Base-by-base conservation (phyloP, 129 eudicot genomes). In the Solidago caesia region DNA sequence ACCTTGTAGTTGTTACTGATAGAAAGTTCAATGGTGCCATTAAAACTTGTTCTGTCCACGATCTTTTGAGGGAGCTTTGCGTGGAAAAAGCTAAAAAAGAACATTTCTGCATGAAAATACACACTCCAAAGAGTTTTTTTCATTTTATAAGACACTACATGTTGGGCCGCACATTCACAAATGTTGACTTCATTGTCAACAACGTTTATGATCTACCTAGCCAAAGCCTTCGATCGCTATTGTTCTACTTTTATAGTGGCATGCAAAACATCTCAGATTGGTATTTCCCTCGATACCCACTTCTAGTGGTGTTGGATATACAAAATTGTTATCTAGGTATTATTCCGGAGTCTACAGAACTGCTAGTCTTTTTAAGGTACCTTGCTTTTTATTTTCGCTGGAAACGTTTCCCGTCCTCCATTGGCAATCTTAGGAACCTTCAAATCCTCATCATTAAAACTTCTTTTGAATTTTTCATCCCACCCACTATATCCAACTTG, bases 21-120 rank as follows among this genome's bases (percentile, higher is more conserved):
- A 77, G 53, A 5, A 52, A 25, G 14, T 77, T 25, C 6, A 46
- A 11, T 7, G 77, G 78, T 45, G 68, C 7, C 2, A n/a, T 72
- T 26, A 79, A 53, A 44, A 8, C 59, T 60, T 78, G 46, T 43
- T n/a, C n/a, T n/a, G n/a, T n/a, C n/a, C n/a, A n/a, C n/a, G n/a
- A n/a, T n/a, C n/a, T n/a, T n/a, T n/a, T 80, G 64, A 74, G 57
- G 48, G 72, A 69, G 11, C 41, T 81, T 43, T 81, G 77, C 57
- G 25, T 67, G 73, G 10, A n/a, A 52, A 75, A 68, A 68, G 76
- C 67, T 9, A 25, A 69, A 43, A 61, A 75, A 74, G 71, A 58
- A 57, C 49, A 1, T 3, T 61, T 75, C 14, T 7, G 75, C 66
- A 57, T 11, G 13, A 46, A 12, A 9, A 46, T 77, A 33, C n/a